phyloP scores from a whole-genome alignment of 2,329 filamentous ascomycete genomes.

The Torrubiellomyces zombiae region DNA sequence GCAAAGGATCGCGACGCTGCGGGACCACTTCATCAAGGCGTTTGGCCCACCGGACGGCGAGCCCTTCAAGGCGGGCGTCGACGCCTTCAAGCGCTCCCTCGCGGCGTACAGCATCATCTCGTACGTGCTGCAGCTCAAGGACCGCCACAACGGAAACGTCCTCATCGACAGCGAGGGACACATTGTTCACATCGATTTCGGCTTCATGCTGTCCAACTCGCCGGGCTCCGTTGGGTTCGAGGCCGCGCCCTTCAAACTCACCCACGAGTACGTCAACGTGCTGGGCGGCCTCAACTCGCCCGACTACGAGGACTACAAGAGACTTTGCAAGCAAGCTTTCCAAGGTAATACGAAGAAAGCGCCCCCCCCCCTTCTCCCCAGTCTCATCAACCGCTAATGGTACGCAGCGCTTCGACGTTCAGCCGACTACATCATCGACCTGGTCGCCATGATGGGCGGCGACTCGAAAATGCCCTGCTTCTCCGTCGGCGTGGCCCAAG shows the following conservation, averaged over 20 bases:
- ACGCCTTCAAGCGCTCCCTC: slow-evolving; percentile 66
- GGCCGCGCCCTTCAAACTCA: slow-evolving; percentile 74
- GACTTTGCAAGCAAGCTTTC: slow-evolving; percentile 67
- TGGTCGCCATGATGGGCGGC: slow-evolving; percentile 71
- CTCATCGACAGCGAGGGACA: slow-evolving; percentile 74
- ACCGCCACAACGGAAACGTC: slow-evolving; percentile 75
- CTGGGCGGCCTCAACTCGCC: slow-evolving; percentile 55
- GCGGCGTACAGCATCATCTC: slow-evolving; percentile 76
- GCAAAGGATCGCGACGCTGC: slow-evolving; percentile 61
- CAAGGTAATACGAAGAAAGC: slow-evolving; percentile 37
- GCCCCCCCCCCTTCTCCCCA: slow-evolving; percentile 62
- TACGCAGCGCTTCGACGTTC: slow-evolving; percentile 53
- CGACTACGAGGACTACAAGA: slow-evolving; percentile 62
- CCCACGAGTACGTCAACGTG: slow-evolving; percentile 73
- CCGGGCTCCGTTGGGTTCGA: slow-evolving; percentile 74
- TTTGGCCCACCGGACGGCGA: slow-evolving; percentile 57
- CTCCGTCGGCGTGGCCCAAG: slow-evolving; percentile 53
- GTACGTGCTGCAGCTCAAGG: slow-evolving; percentile 71
- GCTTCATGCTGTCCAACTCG: slow-evolving; percentile 79
- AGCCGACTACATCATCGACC: slow-evolving; percentile 64
- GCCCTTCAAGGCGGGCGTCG: slow-evolving; percentile 53
- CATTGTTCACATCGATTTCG: slow-evolving; percentile 79
- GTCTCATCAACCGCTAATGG: slow-evolving; percentile 43
- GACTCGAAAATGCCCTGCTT: slow-evolving; percentile 79
- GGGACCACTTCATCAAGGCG: slow-evolving; percentile 66